Conservation (phyloP, 2,329 filamentous ascomycete genomes). For the Trichophyton schoenleinii region DNA sequence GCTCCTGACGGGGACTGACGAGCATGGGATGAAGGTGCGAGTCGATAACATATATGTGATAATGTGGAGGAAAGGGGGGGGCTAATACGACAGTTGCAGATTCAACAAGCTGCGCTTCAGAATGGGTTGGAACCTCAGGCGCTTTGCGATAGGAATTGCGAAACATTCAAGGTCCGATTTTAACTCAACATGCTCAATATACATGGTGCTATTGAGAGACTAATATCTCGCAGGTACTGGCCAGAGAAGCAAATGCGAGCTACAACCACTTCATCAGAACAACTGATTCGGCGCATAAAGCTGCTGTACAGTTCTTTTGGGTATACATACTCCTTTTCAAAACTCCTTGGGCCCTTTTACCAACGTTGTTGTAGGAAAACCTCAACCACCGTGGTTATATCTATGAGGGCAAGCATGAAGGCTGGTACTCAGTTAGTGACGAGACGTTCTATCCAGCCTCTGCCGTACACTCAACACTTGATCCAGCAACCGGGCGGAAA, state of each 20-base stretch:
- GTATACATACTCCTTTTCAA: slow-evolving; percentile 22
- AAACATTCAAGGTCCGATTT: slow-evolving; percentile 54
- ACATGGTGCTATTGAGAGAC: background rate
- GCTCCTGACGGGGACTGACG: slow-evolving; percentile 84
- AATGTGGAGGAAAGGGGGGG: background rate
- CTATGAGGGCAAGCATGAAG: slow-evolving; percentile 74
- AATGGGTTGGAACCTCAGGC: slow-evolving; percentile 60
- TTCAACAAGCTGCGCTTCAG: slow-evolving; percentile 70
- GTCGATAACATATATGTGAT: background rate
- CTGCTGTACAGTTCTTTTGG: slow-evolving; percentile 86
- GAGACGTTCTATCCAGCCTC: slow-evolving; percentile 87
- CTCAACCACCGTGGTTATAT: slow-evolving; percentile 64
- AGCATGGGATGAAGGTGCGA: slow-evolving; percentile 78
- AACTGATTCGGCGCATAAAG: slow-evolving; percentile 67
- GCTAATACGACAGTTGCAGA: slow-evolving; percentile 27
- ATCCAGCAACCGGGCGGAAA: slow-evolving; percentile 69
- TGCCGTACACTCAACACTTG: slow-evolving; percentile 58
- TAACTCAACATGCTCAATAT: background rate
- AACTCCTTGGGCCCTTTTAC: background rate
- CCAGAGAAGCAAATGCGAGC: slow-evolving; percentile 53
- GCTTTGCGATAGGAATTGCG: slow-evolving; percentile 78
- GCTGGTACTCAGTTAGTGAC: slow-evolving; percentile 94
- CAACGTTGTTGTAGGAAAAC: slow-evolving; percentile 38
- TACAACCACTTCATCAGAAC: slow-evolving; percentile 88
- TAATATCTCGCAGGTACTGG: slow-evolving; percentile 44